Percentiles rank a stretch among this genome's conserved stretches.
These are phyloP conservation scores for Beauveria sp. DNA, from an alignment of 2,329 filamentous ascomycete species.

Conservation along the genomic window DNA sequence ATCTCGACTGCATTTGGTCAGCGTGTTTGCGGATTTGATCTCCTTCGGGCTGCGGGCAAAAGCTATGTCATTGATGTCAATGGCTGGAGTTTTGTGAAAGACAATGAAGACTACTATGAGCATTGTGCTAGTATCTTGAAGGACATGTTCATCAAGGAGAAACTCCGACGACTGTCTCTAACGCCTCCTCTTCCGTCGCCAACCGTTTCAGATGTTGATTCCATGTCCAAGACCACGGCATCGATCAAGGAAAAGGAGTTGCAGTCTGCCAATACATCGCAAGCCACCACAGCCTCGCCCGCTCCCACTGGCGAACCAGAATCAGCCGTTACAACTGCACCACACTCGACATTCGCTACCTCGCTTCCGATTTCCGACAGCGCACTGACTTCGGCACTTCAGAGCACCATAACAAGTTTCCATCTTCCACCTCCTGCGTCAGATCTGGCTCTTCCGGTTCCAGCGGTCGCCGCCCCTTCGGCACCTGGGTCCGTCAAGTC, in stretches of 20 bases:
- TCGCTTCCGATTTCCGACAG: slow-evolving; percentile 27
- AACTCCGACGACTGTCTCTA: slow-evolving; percentile 55
- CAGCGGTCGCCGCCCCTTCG: slow-evolving; percentile 19
- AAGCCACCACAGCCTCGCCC: not conserved
- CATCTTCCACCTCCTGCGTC: slow-evolving; percentile 25
- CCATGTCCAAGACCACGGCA: slow-evolving; percentile 24
- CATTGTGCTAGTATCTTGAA: slow-evolving; percentile 79
- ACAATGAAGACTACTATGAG: slow-evolving; percentile 98
- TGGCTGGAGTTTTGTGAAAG: slow-evolving; percentile 99
- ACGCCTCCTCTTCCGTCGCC: slow-evolving; percentile 45
- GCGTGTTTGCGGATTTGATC: slow-evolving; percentile 89
- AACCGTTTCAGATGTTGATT: slow-evolving; percentile 35
- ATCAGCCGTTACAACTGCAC: slow-evolving; percentile 15
- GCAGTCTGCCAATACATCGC: slow-evolving; percentile 13
- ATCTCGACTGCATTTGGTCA: slow-evolving; percentile 92
- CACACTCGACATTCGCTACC: slow-evolving; percentile 17
- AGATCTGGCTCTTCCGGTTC: slow-evolving; percentile 20
- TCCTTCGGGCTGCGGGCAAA: slow-evolving; percentile 77
- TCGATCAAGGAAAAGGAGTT: slow-evolving; percentile 33
- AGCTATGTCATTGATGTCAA: slow-evolving; percentile 99
- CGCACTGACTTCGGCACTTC: slow-evolving; percentile 23
- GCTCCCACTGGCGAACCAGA: slow-evolving; percentile 20
- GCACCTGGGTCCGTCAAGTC: slow-evolving; percentile 29
- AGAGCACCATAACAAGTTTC: slow-evolving; percentile 29
- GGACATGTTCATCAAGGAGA: slow-evolving; percentile 81